These are phyloP conservation scores for Colletotrichum echinochloae DNA, from an alignment of 2,329 filamentous ascomycete genomes.

Conservation along the genomic window DNA sequence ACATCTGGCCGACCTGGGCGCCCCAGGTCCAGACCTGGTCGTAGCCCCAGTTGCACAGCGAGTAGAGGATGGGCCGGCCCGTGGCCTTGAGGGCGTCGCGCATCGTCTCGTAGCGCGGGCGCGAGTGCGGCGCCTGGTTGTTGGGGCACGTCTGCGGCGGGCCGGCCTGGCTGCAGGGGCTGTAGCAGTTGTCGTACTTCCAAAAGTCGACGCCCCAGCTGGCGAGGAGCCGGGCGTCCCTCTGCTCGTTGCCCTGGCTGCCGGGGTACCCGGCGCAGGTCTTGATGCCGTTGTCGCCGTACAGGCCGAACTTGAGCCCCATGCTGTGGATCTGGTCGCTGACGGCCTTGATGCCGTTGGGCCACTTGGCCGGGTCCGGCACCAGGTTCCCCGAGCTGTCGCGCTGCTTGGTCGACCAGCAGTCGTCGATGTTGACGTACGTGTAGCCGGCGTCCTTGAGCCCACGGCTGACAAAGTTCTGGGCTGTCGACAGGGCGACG, in stretches of 20 bases:
- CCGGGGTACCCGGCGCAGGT: constrained; percentile 60
- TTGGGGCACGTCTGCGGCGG: constrained; percentile 1
- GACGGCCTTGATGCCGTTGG: constrained; percentile 51
- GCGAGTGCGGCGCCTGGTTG: neutral
- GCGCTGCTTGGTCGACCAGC: constrained; percentile 47
- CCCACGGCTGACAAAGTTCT: constrained; percentile 42
- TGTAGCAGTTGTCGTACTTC: constrained; percentile 62
- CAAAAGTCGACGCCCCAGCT: constrained; percentile 64
- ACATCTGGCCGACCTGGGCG: constrained; percentile 47
- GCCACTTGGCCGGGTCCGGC: constrained; percentile 50
- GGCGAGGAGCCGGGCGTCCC: constrained; percentile 64
- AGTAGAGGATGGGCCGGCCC: constrained; percentile 47
- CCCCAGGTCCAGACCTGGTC: constrained; percentile 42
- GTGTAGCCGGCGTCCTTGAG: constrained; percentile 45
- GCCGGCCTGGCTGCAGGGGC: neutral
- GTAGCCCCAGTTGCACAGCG: constrained; percentile 50
- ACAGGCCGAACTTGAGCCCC: constrained; percentile 54
- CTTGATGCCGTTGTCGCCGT: constrained; percentile 55
- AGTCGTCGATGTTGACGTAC: constrained; percentile 50
- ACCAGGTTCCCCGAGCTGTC: constrained; percentile 44
- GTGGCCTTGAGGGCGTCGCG: constrained; percentile 48
- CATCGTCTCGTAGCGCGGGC: constrained; percentile 42
- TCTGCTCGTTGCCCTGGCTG: constrained; percentile 50
- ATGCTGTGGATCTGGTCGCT: constrained; percentile 50
- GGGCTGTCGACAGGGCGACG: neutral